Percentiles rank a stretch among this genome's conserved stretches.
These are phyloP conservation scores for Hyphopichia burtonii DNA, from an alignment of 1,139 yeast genomes.

Conservation along the genomic window DNA sequence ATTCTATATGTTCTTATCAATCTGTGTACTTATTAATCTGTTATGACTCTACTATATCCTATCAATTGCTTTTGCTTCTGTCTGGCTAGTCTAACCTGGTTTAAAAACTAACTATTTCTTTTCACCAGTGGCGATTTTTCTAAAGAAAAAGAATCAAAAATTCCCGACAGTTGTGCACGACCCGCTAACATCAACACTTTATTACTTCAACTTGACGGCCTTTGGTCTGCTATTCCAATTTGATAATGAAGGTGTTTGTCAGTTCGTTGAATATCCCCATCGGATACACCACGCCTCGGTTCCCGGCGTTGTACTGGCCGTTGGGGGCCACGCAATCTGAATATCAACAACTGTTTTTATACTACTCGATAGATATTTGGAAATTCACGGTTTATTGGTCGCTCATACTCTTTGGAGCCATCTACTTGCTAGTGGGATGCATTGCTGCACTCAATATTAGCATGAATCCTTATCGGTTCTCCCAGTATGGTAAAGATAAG, in stretches of 20 bases:
- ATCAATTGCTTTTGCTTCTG: too few relatives aligned
- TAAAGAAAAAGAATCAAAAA: too few relatives aligned
- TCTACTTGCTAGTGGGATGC: slow-evolving; percentile 65
- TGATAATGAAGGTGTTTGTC: slow-evolving; percentile 35
- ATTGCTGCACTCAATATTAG: slow-evolving; percentile 52
- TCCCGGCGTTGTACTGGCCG: slow-evolving; percentile 85
- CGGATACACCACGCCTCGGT: slow-evolving; percentile 75
- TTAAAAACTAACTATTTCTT: too few relatives aligned
- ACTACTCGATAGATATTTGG: slow-evolving; percentile 78
- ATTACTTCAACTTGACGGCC: not conserved
- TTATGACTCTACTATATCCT: too few relatives aligned
- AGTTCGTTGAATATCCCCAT: slow-evolving; percentile 59
- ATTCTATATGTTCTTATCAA: not conserved
- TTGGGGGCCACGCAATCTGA: slow-evolving; percentile 37
- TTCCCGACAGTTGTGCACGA: not conserved
- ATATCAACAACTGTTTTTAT: slow-evolving; percentile 59
- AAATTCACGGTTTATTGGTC: slow-evolving; percentile 81
- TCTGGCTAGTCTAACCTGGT: too few relatives aligned
- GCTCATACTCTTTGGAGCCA: slow-evolving; percentile 59
- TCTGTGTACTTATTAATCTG: not conserved
- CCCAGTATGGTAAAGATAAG: not conserved
- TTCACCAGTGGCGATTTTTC: slow-evolving; percentile 2
- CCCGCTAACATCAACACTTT: not conserved
- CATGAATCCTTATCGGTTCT: slow-evolving; percentile 14
- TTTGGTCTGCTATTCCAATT: too few relatives aligned